These are phyloP conservation scores for Fusarium sterilihyphosum DNA, from an alignment of 2,329 filamentous ascomycete genomes.

Conservation along the genomic window DNA sequence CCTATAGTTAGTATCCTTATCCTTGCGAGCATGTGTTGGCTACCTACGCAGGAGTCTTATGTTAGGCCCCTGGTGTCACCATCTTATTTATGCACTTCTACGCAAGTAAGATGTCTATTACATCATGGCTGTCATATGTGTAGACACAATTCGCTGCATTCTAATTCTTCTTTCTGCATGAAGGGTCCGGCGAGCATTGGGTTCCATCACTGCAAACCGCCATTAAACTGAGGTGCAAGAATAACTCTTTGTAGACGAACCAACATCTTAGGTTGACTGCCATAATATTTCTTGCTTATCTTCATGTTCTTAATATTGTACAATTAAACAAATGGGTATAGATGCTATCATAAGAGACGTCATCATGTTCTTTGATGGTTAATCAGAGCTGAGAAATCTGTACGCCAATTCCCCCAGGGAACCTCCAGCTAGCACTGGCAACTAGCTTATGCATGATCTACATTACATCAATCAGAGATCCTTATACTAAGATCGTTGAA, in stretches of 20 bases:
- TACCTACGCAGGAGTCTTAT: background rate
- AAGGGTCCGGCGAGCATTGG: background rate
- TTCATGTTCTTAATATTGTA: conserved; percentile 11
- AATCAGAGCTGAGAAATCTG: conserved; percentile 19
- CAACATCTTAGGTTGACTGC: background rate
- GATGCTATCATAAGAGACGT: conserved; percentile 31
- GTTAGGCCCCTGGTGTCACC: background rate
- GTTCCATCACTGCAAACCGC: background rate
- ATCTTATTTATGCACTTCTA: background rate
- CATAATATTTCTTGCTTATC: background rate
- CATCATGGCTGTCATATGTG: background rate
- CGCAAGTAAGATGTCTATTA: background rate
- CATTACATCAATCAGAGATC: conserved; percentile 14
- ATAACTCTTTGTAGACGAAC: background rate
- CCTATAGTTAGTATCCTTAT: conserved; percentile 4
- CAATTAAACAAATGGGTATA: conserved; percentile 38
- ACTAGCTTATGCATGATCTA: conserved; percentile 10
- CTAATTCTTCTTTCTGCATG: background rate
- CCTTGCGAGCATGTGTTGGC: background rate
- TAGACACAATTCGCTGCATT: background rate
- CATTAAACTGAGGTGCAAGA: background rate
- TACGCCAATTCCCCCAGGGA: conserved; percentile 10
- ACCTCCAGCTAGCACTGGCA: background rate
- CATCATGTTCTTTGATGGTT: conserved; percentile 30
- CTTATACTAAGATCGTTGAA: background rate